Evolutionary conservation across 2,329 filamentous ascomycete species (phyloP), one percentile per base, ranked within the genome.

Genomic region (Acrodontium crateriforme): DNA sequence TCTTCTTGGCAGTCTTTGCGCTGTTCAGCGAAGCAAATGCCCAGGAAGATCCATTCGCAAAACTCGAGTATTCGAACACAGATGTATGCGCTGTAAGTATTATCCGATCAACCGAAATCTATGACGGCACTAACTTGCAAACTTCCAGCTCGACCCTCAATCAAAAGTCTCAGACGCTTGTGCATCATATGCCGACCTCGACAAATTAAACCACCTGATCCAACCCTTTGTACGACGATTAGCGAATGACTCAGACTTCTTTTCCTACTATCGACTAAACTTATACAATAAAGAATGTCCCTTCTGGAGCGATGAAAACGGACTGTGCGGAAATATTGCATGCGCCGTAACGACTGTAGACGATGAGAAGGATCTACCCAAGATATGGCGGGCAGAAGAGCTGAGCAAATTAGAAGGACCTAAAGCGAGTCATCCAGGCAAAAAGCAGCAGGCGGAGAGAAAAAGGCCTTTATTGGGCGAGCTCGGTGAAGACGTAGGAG

Each of bases 341-440:
- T 98, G 89, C 53, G 81, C 87, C 8, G 89, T 98, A 11, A 84
- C 89, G 50, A 95, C 87, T 1, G 67, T 95, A 35, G 87, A 95
- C 30, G 85, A 91, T 40, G 87, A 98, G 56, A 79, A 91, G 38
- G 87, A 95, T 40, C 84, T 98, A 30, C 89, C 89, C 6, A 63
- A 71, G 40, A 78, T 91, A 36, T 98, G 89, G 89, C 74, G 87
- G 24, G 79, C 85, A 11, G 79, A 84, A 52, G 82, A 93, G 56
- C 65, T 98, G 24, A 83, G 85, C 43, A 94, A 92, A 58, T 65
- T 98, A 3, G 77, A 92, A 50, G 89, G 89, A 0, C 87, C 87
- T 4, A 78, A 78, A 38, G 89, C 85, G n/a, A 71, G 76, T 36
- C 89, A 98, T 51, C 89, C 89, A 0, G 78, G 75, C 4, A 78